Conservation (phyloP, 176 grass and related monocot species). For the Typha latifolia region DNA sequence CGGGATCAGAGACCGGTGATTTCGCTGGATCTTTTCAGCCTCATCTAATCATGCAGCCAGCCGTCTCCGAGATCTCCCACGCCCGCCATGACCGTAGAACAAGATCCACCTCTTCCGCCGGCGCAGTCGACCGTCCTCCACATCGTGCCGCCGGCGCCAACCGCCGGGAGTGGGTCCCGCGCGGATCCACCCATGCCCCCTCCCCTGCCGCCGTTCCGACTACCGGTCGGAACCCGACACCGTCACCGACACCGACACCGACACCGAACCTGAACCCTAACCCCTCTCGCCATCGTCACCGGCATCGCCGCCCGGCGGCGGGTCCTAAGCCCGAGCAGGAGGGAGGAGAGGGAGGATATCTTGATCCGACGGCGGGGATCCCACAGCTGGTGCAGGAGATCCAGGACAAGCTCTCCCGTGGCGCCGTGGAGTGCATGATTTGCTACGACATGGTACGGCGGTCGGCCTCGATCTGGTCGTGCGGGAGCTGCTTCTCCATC, state of each 20-base stretch:
- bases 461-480: constrained; percentile 79
- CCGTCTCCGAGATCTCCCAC: background rate
- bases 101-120: constrained; percentile 8
- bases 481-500: constrained; percentile 85
- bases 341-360: background rate
- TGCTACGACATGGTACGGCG: constrained; percentile 97
- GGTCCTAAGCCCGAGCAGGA: background rate
- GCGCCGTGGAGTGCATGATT: constrained; percentile 94
- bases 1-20: background rate
- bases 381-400: constrained; percentile 98
- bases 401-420: constrained; percentile 66
- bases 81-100: constrained; percentile 1
- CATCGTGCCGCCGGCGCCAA: constrained; percentile 15
- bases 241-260: background rate
- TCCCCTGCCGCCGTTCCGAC: constrained; percentile 4
- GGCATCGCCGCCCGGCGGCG: background rate
- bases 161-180: constrained; percentile 49
- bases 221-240: background rate
- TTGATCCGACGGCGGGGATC: constrained; percentile 14
- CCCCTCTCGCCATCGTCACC: constrained; percentile 5
- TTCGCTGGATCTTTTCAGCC: background rate
- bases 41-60: constrained; percentile 5
- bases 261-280: background rate
- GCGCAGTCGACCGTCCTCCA: constrained; percentile 23
- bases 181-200: constrained; percentile 13